Evolutionary conservation across 169 alveolate genomes (phyloP), one percentile per base, ranked within the genome.

Genomic region (Plasmodium knowlesi): DNA sequence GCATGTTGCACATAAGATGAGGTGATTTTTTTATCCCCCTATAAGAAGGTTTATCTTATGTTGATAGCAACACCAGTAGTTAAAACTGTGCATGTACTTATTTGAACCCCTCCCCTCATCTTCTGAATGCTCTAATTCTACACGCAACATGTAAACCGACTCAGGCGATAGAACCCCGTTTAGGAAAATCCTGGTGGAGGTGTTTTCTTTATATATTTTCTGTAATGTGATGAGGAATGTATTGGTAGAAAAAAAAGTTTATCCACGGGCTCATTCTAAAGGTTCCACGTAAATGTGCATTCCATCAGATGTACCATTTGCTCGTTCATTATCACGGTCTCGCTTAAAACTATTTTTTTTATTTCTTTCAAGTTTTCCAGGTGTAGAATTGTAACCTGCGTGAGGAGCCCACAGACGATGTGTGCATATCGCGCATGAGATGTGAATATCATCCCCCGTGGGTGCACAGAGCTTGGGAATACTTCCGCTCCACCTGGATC

Each of bases 131-230:
- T 46, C 2, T 50, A 3, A 22, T 32, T 67, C 9, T 61, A 57
- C 41, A 12, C 70, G 6, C 19, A n/a, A n/a, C 72, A 32, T 3
- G 54, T 84, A 28, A 39, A 34, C 43, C 37, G 14, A 84, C 92
- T 28, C 41, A 14, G 61, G 28, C 14, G 43, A 32, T 41, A 83
- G 53, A n/a, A 57, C 57, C 19, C 72, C 30, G 10, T 34, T 72
- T 14, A 43, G 72, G 14, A 25, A 9, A 25, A 71, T 39, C 79
- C 79, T 84, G 6, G 37, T 30, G 30, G 92, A 50, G 41, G 67
- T 84, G 14, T 84, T 84, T 73, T 84, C 92, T 72, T 84, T 84
- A 73, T 84, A 84, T 30, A 84, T 84, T 25, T 84, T 84, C 92
- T 84, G 74, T 19, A 50, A 57, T 34, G 43, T 71, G 54, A 25